Evolutionary conservation across 805 yeast species (phyloP), one percentile per base, ranked within the genome.

Genomic region (Candida tammaniensis): DNA sequence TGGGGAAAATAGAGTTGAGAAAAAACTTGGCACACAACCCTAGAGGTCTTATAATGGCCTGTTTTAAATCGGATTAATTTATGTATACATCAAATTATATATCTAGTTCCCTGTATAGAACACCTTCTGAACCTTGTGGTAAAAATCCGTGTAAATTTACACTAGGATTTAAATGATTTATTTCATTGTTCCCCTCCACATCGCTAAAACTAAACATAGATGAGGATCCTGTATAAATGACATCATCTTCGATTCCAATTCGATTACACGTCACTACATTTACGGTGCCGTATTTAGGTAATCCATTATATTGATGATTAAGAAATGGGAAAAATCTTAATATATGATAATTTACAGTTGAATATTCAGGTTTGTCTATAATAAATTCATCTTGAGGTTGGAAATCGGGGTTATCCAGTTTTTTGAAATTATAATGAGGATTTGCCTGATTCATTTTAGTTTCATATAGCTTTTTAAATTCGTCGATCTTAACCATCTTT

Each of bases 341-440:
- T 4, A 84, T 64, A 95, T 96, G 88, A 58, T 86, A 88, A 47
- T 80, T 64, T 9, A 84, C 52, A 14, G 80, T 80, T 4, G 64
- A 49, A 35, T 54, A 48, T 36, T 73, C 76, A 2, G 83, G 76
- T 14, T 48, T 44, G 4, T 51, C 43, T 4, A 70, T 48, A 27
- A 31, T 12, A n/a, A 16, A 19, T 15, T 17, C 17, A 4, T 18
- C 12, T 23, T 18, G 18, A 14, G 30, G 30, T 9, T 19, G 5
- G 17, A 28, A 24, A 11, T 12, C 24, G 5, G 7, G 6, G 12
- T 31, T 30, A 25, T 35, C 30, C 4, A 4, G 5, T 2, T 11
- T n/a, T 4, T 7, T 8, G 2, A 28, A 13, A 12, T 35, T 35
- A 3, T 16, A 24, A 3, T 26, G 27, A 13, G 39, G 23, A 5